A percentile compares a stretch with the other conserved stretches of the same genome.
Conservation (phyloP, 805 yeast genomes). For the Kodamaea kaohsiungensis region DNA sequence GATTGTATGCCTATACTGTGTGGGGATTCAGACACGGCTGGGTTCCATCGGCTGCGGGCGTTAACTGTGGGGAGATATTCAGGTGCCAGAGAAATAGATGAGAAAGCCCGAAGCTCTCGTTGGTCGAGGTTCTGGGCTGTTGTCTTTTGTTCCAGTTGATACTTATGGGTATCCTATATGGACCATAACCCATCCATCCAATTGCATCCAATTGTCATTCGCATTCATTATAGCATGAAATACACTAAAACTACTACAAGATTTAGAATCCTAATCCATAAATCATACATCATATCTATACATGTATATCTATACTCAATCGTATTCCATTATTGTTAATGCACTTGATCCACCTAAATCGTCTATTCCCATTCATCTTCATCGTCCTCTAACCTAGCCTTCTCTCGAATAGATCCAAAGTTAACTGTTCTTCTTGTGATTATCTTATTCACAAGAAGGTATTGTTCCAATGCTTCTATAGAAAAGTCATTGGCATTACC, state of each 20-base stretch:
- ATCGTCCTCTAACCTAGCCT: constrained; percentile 28
- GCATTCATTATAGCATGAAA: too few species aligned
- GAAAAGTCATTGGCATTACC: constrained; percentile 47
- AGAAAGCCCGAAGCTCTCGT: background rate
- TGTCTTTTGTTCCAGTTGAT: background rate
- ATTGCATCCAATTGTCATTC: too few species aligned
- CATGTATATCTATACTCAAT: too few species aligned
- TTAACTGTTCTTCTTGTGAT: constrained; percentile 35
- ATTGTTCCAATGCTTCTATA: constrained; percentile 48
- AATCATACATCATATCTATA: too few species aligned
- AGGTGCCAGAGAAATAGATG: background rate
- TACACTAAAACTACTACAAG: too few species aligned
- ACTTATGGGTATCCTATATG: too few species aligned
- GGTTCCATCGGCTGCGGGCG: background rate
- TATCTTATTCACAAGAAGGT: constrained; percentile 22
- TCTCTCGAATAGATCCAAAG: constrained; percentile 19
- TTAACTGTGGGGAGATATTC: background rate
- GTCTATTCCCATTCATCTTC: constrained; percentile 30
- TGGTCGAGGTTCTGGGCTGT: constrained; percentile 1
- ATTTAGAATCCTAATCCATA: too few species aligned
- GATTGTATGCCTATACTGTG: background rate
- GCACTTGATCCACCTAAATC: too few species aligned
- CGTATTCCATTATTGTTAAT: too few species aligned
- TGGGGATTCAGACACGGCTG: background rate
- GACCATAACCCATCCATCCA: too few species aligned